These are phyloP conservation scores for Monilinia vaccinii-corymbosi DNA, from an alignment of 2,329 filamentous ascomycete species.

Conservation along the genomic window DNA sequence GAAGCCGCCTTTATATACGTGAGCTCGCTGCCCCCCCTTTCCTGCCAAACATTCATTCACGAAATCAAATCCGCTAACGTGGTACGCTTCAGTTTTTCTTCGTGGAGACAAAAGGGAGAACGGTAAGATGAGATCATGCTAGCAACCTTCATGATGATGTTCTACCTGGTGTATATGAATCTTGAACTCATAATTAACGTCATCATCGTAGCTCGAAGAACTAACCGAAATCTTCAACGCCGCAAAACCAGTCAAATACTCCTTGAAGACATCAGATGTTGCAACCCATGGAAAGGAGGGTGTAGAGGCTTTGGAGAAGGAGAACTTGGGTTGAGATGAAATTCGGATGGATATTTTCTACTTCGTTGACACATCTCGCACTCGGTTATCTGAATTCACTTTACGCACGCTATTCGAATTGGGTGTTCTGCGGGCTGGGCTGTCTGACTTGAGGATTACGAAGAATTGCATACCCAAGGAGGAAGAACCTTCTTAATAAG, in stretches of 20 bases:
- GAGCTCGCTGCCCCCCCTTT: background rate
- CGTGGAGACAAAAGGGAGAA: constrained; percentile 6
- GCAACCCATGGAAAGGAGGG: background rate
- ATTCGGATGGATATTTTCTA: too few species aligned
- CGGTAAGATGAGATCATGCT: constrained; percentile 1
- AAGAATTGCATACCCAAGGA: too few species aligned
- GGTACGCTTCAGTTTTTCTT: constrained; percentile 3
- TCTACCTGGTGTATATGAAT: background rate
- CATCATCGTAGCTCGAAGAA: constrained; percentile 1
- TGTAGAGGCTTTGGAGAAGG: background rate
- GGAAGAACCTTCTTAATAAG: too few species aligned
- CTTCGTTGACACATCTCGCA: too few species aligned
- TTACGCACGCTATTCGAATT: too few species aligned
- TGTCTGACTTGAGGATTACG: too few species aligned
- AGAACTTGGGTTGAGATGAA: background rate
- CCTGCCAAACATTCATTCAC: background rate
- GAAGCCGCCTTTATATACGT: constrained; percentile 7
- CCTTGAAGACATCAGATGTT: background rate
- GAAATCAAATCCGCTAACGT: too few species aligned
- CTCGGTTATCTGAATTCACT: too few species aligned
- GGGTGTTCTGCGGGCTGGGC: too few species aligned
- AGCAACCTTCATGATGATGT: too few species aligned
- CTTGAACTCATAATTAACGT: background rate
- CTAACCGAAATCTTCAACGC: constrained; percentile 4
- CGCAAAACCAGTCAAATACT: constrained; percentile 2